Percentiles rank a stretch among this genome's conserved stretches.
These are phyloP conservation scores for Citrus hindsii DNA, from an alignment of 345 rosid species.

Conservation along the genomic window DNA sequence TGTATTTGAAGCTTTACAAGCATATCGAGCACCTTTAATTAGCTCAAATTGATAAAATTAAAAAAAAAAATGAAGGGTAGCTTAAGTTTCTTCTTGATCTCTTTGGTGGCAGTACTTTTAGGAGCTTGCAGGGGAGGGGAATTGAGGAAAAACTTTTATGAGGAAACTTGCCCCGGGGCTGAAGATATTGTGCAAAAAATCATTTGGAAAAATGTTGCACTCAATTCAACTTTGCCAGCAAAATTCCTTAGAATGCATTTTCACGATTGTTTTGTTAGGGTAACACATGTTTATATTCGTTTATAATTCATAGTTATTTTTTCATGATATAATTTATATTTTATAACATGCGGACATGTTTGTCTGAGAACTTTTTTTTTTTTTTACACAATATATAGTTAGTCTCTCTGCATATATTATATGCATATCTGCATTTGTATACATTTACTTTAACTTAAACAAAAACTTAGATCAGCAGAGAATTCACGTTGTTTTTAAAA, in stretches of 20 bases:
- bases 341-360: too few species aligned
- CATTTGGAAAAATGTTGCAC: slow-evolving; percentile 28
- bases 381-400: too few species aligned
- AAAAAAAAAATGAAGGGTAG: not conserved
- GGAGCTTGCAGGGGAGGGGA: slow-evolving; percentile 21
- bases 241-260: slow-evolving; percentile 49
- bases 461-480: too few species aligned
- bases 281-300: not conserved
- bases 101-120: not conserved
- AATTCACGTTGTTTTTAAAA: not conserved
- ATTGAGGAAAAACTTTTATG: slow-evolving; percentile 30
- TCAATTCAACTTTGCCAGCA: slow-evolving; percentile 31
- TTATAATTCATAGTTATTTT: not conserved
- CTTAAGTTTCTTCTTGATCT: not conserved
- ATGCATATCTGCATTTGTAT: too few species aligned
- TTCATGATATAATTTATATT: too few species aligned
- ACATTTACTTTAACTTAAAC: not conserved
- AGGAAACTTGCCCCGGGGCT: slow-evolving; percentile 31
- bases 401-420: too few species aligned
- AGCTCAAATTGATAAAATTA: not conserved
- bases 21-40: not conserved
- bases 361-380: too few species aligned
- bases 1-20: not conserved
- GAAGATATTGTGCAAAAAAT: slow-evolving; percentile 28
- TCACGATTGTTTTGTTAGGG: slow-evolving; percentile 55